Evolutionary conservation across 2,329 filamentous ascomycete genomes (phyloP), one percentile per base, ranked within the genome.

Genomic region (Cordyceps javanica): DNA sequence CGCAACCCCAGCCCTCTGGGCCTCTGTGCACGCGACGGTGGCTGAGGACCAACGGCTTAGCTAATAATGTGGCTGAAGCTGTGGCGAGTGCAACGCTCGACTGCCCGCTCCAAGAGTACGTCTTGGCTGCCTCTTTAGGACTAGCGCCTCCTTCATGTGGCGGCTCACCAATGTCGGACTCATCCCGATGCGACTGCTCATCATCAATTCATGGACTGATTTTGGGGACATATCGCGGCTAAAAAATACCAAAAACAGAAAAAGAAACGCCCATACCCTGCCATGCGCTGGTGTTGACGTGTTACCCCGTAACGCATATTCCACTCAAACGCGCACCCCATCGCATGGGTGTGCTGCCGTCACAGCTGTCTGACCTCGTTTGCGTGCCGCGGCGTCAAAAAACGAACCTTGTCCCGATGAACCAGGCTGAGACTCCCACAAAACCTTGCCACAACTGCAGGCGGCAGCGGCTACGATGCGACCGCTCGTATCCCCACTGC

Each of bases 361-460:
- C 10, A 48, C 34, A 9, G 16, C 44, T 42, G 34, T 45, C 23
- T 19, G 25, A 49, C 19, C 45, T 41, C 19, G 23, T 21, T 19
- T 5, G 52, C 41, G 41, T 21, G 50, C 23, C 7, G 7, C 16
- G 41, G 41, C 25, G 41, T 25, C 25, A 25, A 13, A 28, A 19
- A 26, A 46, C 41, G 11, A n/a, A 23, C 41, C 21, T 36, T 41
- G 25, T 41, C 34, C 30, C 55, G 49, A 44, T 61, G 60, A 34
- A 13, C 28, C 46, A 46, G 36, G 51, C 63, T 59, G 62, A 60
- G 52, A 62, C 66, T 56, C 65, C 67, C 38, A 62, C 65, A 52
- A 73, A 73, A 62, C 66, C 70, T 44, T 82, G 79, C 65, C 79
- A 82, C 70, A 82, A 80, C 69, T 82, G 79, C 67, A 76, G 79